Evolutionary conservation across 2,329 filamentous ascomycete species (phyloP).

Genomic region (Aspergillus brasiliensis): DNA sequence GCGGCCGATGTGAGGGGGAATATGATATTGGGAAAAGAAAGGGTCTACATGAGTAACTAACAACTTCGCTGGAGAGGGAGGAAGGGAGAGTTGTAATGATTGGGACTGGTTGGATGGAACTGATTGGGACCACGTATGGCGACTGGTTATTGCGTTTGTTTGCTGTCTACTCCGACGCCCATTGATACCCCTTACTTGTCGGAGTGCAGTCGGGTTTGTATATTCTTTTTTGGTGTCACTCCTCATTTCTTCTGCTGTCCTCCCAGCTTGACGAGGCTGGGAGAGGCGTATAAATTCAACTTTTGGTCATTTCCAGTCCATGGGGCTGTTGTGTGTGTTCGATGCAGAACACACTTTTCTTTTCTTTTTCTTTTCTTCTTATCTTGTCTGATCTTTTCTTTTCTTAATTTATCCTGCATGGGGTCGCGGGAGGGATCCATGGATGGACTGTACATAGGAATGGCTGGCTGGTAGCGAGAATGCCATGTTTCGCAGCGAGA

Average conservation of each 20-base stretch:
- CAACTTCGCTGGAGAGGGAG: background rate
- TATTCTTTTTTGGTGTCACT: background rate
- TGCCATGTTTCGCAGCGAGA: conserved; percentile 2
- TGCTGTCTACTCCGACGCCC: conserved; percentile 8
- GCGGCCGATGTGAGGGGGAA: conserved; percentile 3
- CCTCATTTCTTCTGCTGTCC: background rate
- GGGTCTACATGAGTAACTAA: background rate
- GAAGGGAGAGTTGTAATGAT: background rate
- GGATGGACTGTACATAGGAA: background rate
- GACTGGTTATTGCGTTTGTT: conserved; percentile 7
- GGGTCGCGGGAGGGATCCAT: conserved; percentile 3
- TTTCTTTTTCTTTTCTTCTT: background rate
- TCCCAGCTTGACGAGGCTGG: background rate
- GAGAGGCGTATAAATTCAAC: background rate
- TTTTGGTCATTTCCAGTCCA: background rate
- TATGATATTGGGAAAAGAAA: background rate
- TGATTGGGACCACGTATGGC: conserved; percentile 1
- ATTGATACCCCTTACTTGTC: conserved; percentile 6
- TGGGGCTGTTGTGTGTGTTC: background rate
- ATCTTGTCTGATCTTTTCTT: background rate
- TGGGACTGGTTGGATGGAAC: background rate
- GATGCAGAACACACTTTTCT: background rate
- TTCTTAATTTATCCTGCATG: background rate
- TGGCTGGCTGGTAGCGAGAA: conserved; percentile 5
- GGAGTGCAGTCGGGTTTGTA: conserved; percentile 2